phyloP scores from a whole-genome alignment of 2,329 filamentous ascomycete species.

The Ophiostoma ips region DNA sequence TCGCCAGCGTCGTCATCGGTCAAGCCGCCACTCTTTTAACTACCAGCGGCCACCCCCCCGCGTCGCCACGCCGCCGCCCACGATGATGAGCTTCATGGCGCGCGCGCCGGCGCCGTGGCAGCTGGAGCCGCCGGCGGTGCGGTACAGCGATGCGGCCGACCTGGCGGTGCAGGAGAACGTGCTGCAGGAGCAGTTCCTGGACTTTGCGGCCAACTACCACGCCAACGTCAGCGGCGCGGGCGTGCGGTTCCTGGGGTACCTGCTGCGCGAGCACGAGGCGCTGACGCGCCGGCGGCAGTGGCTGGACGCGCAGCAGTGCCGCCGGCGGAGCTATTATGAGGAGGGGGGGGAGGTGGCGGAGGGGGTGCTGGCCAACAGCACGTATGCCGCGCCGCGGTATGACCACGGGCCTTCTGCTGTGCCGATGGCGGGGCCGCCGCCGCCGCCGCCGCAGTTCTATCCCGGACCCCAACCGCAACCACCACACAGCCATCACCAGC shows the following conservation, averaged over 20 bases:
- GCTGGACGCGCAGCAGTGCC: background rate
- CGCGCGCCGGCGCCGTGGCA: background rate
- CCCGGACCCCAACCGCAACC: too few relatives aligned
- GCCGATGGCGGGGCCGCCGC: background rate
- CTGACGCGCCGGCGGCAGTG: background rate
- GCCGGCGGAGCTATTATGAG: background rate
- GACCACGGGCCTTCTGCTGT: background rate
- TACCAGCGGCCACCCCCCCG: background rate
- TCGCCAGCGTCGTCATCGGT: background rate
- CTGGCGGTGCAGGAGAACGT: background rate
- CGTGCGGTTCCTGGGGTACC: background rate
- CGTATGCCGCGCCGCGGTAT: background rate
- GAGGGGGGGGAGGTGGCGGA: background rate
- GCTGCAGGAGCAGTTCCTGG: conserved; percentile 1
- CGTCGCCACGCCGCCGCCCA: too few relatives aligned
- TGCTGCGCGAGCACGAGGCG: background rate
- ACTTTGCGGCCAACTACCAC: background rate
- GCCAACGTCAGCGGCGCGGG: conserved; percentile 1
- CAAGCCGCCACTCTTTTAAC: background rate
- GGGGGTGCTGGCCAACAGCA: too few relatives aligned
- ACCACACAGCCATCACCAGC: too few relatives aligned
- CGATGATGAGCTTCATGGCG: background rate
- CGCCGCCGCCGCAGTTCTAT: too few relatives aligned
- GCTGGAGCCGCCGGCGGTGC: background rate
- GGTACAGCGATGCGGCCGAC: background rate